phyloP scores from a whole-genome alignment of 345 rosid species.

The Arabidopsis thaliana region DNA sequence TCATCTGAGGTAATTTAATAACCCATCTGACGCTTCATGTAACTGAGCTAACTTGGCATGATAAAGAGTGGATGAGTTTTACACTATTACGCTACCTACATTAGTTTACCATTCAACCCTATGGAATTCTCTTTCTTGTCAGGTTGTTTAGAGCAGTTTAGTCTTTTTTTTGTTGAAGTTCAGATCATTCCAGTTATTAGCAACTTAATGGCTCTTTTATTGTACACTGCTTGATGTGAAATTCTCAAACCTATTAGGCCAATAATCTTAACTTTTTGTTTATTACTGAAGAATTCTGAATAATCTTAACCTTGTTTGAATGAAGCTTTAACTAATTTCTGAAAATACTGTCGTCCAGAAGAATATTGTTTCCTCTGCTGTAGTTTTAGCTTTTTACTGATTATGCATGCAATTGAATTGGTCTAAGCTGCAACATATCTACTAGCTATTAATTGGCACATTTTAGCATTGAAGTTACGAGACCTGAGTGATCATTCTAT shows the following conservation, averaged over 20 bases:
- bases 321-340: background rate
- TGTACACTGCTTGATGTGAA: background rate
- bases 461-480: background rate
- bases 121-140: background rate
- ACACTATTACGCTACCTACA: background rate
- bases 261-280: background rate
- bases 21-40: background rate
- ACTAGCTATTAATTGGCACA: background rate
- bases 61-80: constrained; percentile 3
- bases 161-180: background rate
- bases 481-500: background rate
- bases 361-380: constrained; percentile 17
- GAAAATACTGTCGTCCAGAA: background rate
- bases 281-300: background rate
- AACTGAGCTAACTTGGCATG: background rate
- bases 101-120: constrained; percentile 4
- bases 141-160: background rate
- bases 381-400: background rate
- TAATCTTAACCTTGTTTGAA: background rate
- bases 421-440: constrained; percentile 9
- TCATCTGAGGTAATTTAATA: constrained; percentile 62
- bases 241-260: background rate
- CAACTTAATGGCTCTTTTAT: background rate
- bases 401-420: constrained; percentile 14
- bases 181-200: background rate